Percentiles rank a stretch among this genome's conserved stretches.
phyloP scores from a whole-genome alignment of 768 basidiomycete genomes.

The Boletus reticulatus region DNA sequence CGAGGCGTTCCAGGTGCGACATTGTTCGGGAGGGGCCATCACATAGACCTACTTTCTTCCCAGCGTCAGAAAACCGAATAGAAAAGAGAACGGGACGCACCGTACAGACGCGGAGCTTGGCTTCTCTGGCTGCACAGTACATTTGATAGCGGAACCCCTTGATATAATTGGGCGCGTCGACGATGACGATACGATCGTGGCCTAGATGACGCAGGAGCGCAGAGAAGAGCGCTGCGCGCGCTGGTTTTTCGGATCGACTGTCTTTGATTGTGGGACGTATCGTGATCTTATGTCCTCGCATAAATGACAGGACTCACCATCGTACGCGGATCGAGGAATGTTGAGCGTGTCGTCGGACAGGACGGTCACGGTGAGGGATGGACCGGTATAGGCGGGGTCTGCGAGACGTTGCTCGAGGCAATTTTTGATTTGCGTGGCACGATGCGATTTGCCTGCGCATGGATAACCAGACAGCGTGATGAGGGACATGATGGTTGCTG shows the following conservation, averaged over 20 bases:
- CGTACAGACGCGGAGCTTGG: conserved; percentile 81
- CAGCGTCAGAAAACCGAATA: background rate
- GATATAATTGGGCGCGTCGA: conserved; percentile 95
- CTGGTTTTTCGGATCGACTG: conserved; percentile 82
- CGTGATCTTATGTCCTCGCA: too few species aligned
- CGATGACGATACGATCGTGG: conserved; percentile 74
- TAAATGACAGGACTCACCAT: conserved; percentile 47
- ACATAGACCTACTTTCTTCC: conserved; percentile 60
- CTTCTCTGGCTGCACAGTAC: conserved; percentile 92
- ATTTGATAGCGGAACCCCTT: conserved; percentile 98
- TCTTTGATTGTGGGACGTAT: conserved; percentile 32
- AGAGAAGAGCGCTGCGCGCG: conserved; percentile 79
- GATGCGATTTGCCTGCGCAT: conserved; percentile 78
- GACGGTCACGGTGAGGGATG: conserved; percentile 41
- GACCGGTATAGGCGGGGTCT: conserved; percentile 52
- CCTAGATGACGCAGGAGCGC: conserved; percentile 75
- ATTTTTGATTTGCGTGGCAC: conserved; percentile 61
- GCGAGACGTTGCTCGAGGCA: conserved; percentile 54
- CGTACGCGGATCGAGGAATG: conserved; percentile 64
- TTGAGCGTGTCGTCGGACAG: conserved; percentile 76
- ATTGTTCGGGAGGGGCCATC: conserved; percentile 71
- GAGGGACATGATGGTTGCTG: conserved; percentile 62
- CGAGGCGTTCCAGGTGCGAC: conserved; percentile 69
- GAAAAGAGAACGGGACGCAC: conserved; percentile 50
- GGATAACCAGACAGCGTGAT: conserved; percentile 90